These are phyloP conservation scores for Gossypioides kirkii DNA, from an alignment of 345 rosid genomes.

Conservation along the genomic window DNA sequence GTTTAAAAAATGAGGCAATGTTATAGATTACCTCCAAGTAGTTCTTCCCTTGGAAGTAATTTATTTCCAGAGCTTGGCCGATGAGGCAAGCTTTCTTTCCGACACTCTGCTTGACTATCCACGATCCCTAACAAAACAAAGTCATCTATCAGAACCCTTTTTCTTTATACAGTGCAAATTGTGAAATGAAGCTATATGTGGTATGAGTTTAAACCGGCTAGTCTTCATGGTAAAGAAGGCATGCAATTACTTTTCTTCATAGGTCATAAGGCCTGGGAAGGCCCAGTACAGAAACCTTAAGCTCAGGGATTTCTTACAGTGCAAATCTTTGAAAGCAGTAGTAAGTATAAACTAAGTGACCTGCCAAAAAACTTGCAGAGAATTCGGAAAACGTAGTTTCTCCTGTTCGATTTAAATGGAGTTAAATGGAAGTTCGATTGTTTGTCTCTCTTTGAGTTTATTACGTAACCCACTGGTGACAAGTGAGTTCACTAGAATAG, in stretches of 20 bases:
- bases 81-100: slow-evolving; percentile 94
- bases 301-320: neutral
- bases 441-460: neutral
- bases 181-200: neutral
- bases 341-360: neutral
- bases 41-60: slow-evolving; percentile 82
- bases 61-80: slow-evolving; percentile 91
- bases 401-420: neutral
- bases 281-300: neutral
- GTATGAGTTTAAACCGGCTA: neutral
- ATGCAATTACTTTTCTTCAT: neutral
- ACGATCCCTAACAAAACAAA: slow-evolving; percentile 64
- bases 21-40: slow-evolving; percentile 65
- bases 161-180: neutral
- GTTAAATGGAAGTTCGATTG: neutral
- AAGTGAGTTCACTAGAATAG: neutral
- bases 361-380: neutral
- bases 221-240: neutral
- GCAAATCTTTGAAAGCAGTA: neutral
- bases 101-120: slow-evolving; percentile 97
- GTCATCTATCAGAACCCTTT: slow-evolving; percentile 5
- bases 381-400: neutral
- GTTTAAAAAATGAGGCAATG: neutral
- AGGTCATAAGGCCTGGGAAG: neutral
- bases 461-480: neutral